Evolutionary conservation across 2,329 filamentous ascomycete genomes (phyloP).

Genomic region (Moelleriella libera): DNA sequence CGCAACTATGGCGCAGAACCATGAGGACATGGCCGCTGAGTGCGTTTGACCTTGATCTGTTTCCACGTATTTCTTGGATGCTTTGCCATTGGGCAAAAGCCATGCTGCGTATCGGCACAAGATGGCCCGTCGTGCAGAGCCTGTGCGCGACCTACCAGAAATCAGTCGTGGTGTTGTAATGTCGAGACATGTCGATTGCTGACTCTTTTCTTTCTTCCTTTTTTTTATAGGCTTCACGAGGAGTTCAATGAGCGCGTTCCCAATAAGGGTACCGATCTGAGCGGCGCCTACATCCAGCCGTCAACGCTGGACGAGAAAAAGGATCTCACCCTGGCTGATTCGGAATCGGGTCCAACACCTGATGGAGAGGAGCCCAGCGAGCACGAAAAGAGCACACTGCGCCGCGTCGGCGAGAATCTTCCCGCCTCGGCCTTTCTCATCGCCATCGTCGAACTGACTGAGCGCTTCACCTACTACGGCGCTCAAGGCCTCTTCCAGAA

Average conservation of each 20-base stretch:
- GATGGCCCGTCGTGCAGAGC: neutral
- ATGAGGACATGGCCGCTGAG: slow-evolving; percentile 18
- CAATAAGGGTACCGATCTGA: slow-evolving; percentile 10
- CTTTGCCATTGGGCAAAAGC: too few species aligned
- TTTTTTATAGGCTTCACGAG: slow-evolving; percentile 12
- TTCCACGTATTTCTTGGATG: neutral
- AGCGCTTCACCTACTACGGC: slow-evolving; percentile 46
- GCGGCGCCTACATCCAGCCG: slow-evolving; percentile 10
- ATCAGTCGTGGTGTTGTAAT: neutral
- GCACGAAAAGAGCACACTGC: slow-evolving; percentile 32
- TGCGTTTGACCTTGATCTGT: slow-evolving; percentile 8
- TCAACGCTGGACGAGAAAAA: slow-evolving; percentile 11
- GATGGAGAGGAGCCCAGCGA: slow-evolving; percentile 39
- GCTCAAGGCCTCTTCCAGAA: slow-evolving; percentile 41
- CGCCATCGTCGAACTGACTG: slow-evolving; percentile 38
- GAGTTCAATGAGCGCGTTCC: slow-evolving; percentile 12
- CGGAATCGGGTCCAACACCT: slow-evolving; percentile 15
- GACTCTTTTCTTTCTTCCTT: neutral
- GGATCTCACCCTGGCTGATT: slow-evolving; percentile 7
- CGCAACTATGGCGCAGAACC: slow-evolving; percentile 15
- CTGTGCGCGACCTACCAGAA: neutral
- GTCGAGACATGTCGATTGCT: neutral
- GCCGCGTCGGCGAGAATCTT: slow-evolving; percentile 38
- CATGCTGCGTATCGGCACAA: neutral
- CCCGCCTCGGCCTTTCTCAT: slow-evolving; percentile 42